Base-by-base conservation (phyloP, 345 rosid genomes). In the Euclidium syriacum region DNA sequence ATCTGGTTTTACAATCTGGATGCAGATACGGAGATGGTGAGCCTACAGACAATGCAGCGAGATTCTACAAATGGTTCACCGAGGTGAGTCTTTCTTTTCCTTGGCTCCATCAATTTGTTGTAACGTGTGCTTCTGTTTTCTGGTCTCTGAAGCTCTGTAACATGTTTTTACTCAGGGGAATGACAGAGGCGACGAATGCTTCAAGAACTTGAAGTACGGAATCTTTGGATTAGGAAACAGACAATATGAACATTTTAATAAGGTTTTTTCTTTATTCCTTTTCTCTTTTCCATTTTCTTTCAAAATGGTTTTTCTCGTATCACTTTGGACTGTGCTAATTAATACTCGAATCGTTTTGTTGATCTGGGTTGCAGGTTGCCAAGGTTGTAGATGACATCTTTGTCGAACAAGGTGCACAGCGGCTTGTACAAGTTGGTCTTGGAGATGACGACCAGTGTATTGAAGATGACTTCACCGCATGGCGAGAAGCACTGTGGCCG, bases 1-100 rank as follows among this genome's bases (percentile, higher is more conserved):
- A 63, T 64, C 14, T 44, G 23, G 50, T 57, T 68, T 55, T 60
- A n/a, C 16, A 1, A 46, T 52, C 1, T 64, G 43, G 19, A 6
- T 73, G 64, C 62, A 95, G 99, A 64, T 95, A 95, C 48, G 99
- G 99, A 77, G 99, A 95, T 62, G 99, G 99, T 40, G 99, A 95
- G 70, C 99, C 99, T 10, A 95, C 99, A 0, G 99, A 95, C 25
- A 95, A 95, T 67, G 99, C 99, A 1, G 99, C 99, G 3, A 88
- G 96, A 81, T 95, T 95, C 80, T 88, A 83, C 69, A 95, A 95
- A 80, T 95, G 99, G 99, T 86, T 95, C 60, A 77, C 81, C 2
- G 99, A 95, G 88, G 98, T 95, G 56, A 63, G 54, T 66, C 52
- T 64, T 16, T 12, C 46, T 51, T 59, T 25, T 38, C 51, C 22